Base-by-base conservation (phyloP, 441 rosid species). In the Isatis lusitanica region DNA sequence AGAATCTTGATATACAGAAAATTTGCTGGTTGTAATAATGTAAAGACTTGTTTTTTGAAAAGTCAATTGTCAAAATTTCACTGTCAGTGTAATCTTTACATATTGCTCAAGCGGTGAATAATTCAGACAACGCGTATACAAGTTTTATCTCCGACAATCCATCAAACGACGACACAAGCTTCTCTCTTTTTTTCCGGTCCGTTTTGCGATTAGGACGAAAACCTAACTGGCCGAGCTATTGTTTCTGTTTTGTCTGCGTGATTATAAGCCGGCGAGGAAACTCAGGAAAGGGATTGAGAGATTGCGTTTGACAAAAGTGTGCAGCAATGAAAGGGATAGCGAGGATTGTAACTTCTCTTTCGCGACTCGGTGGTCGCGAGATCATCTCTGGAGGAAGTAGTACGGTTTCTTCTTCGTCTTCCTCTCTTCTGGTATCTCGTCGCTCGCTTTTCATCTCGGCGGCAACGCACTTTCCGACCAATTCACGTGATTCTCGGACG, bases 381-480 rank as follows among this genome's bases (percentile, higher is more conserved):
- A 17, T 72, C 47, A 17, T 63, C 31, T 53, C 63, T 52, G 28
- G 68, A 35, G 28, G 28, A 50, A 63, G 46, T 50, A 38, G 52
- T 40, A 30, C 9, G 7, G 21, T 56, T 73, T 43, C 28, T 56
- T 56, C 60, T 9, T 50, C 59, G 9, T 18, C 46, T 9, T 16
- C 80, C 13, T 53, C 72, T 53, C 76, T 64, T 48, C 44, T 77
- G 15, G 7, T 66, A 6, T 75, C 81, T 50, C 83, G 80, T 75
- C 86, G 88, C 47, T 71, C 78, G 30, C 36, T 85, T 12, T 74
- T 71, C 38, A 33, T 76, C 68, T 77, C 82, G 16, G 59, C 84
- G 38, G 26, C 71, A 46, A 55, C 77, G 43, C 50, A 21, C 17
- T 30, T 68, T 6, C 63, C 70, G 30, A 10, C 82, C 46, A 67